These are phyloP conservation scores for Aspergillus heteromorphus DNA, from an alignment of 495 filamentous ascomycete species.

Conservation along the genomic window DNA sequence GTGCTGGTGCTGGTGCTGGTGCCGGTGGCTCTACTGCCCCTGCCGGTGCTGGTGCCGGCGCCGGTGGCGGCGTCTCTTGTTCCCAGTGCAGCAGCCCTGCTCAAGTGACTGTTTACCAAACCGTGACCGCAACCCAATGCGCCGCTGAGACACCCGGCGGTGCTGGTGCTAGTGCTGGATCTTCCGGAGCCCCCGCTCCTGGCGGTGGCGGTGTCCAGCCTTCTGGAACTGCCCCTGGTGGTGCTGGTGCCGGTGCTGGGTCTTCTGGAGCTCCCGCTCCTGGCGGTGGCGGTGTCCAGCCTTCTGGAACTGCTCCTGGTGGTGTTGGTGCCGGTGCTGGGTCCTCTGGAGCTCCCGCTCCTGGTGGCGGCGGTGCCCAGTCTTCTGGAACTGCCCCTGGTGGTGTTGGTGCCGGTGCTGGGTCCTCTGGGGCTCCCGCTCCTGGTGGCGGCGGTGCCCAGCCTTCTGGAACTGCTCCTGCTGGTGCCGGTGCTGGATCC, in stretches of 20 bases:
- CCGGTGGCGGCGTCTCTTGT: too few relatives aligned
- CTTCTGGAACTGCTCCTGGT: background rate
- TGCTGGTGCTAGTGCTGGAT: too few relatives aligned
- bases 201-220: too few relatives aligned
- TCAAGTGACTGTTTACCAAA: conserved; percentile 11
- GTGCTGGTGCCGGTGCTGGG: conserved; percentile 6
- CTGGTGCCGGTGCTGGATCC: too few relatives aligned
- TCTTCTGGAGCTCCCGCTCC: background rate
- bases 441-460: background rate
- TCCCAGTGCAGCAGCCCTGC: background rate
- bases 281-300: too few relatives aligned
- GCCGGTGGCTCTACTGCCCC: too few relatives aligned
- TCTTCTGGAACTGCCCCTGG: background rate
- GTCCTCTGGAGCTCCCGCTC: background rate
- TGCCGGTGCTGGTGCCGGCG: too few relatives aligned
- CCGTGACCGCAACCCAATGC: conserved; percentile 23
- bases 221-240: background rate
- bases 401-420: conserved; percentile 4
- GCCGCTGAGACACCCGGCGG: background rate
- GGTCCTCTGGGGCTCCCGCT: background rate
- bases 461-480: background rate
- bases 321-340: conserved; percentile 6
- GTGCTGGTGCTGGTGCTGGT: conserved; percentile 7
- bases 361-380: conserved; percentile 5
- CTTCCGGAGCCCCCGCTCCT: background rate